Evolutionary conservation across 495 filamentous ascomycete genomes (phyloP), one percentile per base, ranked within the genome.

Genomic region (Xylaria curta): DNA sequence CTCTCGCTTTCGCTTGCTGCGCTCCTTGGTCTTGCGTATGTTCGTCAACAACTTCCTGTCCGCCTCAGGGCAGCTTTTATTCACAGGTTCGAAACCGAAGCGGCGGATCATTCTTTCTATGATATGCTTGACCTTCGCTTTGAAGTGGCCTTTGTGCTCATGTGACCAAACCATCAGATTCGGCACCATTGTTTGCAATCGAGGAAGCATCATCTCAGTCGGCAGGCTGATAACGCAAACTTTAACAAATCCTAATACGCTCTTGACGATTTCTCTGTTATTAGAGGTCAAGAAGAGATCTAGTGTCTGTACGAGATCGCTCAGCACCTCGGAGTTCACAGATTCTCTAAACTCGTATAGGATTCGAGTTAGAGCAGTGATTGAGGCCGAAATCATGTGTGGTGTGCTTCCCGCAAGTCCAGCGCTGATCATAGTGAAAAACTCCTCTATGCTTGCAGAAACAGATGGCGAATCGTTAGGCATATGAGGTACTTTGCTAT

Each of bases 341-440:
- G 83, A 80, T 36, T 90, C 83, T 6, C 87, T 87, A 86, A 97
- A 98, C 73, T 97, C 92, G 81, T 95, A 98, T 40, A 99, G 90
- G 31, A 97, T 88, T 7, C 97, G 89, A 1, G 94, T 95, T 51
- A 98, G 85, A 4, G 97, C 96, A 10, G 94, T 97, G 78, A 99
- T 95, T 12, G 91, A 92, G 6, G 96, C 96, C 9, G 92, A 95
- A 71, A 98, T 91, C 93, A 97, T 97, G 82, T 98, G 96, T 47
- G 96, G 94, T 21, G 94, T 93, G 71, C 86, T 89, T 53, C 94
- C 95, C 1, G 95, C 96, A 40, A 99, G 89, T 80, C 97, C 96
- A 26, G 96, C 97, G 60, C 93, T 95, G 42, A 99, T 91, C 95
- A 99, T 99, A 51, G 94, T 97, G 87, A 98, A 93, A 81, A 97